Evolutionary conservation across 1,139 yeast genomes (phyloP), one percentile per base, ranked within the genome.

Genomic region (Nakaseomyces uthaithaninus): DNA sequence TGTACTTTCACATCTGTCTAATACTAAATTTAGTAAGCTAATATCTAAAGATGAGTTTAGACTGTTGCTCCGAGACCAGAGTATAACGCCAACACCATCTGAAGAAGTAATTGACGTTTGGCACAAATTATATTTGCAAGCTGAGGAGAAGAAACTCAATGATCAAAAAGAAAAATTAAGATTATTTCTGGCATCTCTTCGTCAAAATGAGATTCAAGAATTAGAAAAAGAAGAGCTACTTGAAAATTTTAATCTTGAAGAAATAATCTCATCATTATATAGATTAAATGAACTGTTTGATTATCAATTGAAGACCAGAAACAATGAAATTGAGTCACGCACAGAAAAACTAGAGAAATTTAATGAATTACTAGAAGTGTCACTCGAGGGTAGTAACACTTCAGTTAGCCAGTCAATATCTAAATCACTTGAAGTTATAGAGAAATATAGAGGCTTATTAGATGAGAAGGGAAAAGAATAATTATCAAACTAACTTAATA

Each of bases 41-140:
- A 19, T 31, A 31, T n/a, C 35, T 11, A 31, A 19, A n/a, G 25
- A 31, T n/a, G 35, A 31, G 17, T 31, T 31, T 12, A 11, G 12
- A 31, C 9, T 3, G 22, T 6, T 17, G 18, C 33, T 28, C 33
- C 33, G 33, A 28, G n/a, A 28, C 18, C 22, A 14, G 18, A 16
- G n/a, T 14, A 28, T 28, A 20, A 28, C 16, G 9, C 33, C 33
- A 2, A 5, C 22, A 28, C 33, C 33, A 17, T 17, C 33, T n/a
- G 35, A 31, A 7, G 25, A 31, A 4, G 9, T 19, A 7, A 20
- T 31, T 12, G 25, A 31, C 15, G 16, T 19, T 19, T 31, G 35
- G 35, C 20, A 31, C 17, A 19, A 17, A 12, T 19, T 25, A 2
- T 31, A 31, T 12, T 25, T 31, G 3, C 35, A 25, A 31, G 35